These are phyloP conservation scores for Wickerhamomyces sp. DNA, from an alignment of 1,139 yeast species.

Conservation along the genomic window DNA sequence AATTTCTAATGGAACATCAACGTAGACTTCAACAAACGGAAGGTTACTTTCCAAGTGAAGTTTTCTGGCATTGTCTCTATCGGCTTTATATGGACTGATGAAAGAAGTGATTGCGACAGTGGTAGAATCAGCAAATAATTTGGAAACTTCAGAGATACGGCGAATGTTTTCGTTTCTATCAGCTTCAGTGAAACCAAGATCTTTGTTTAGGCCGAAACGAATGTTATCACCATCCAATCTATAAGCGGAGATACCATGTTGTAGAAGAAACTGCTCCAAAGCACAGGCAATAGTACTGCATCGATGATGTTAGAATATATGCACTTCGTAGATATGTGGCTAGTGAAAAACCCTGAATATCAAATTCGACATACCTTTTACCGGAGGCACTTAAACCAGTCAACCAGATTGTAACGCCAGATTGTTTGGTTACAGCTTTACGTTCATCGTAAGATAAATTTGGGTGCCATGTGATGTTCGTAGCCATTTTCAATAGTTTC, in stretches of 20 bases:
- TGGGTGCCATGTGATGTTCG: slow-evolving; percentile 94
- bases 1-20: slow-evolving; percentile 87
- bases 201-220: slow-evolving; percentile 91
- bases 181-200: slow-evolving; percentile 83
- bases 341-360: slow-evolving; percentile 6
- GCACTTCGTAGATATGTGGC: too few species aligned
- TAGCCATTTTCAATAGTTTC: slow-evolving; percentile 76
- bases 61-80: slow-evolving; percentile 80
- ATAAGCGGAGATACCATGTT: slow-evolving; percentile 65
- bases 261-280: slow-evolving; percentile 73
- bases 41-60: slow-evolving; percentile 70
- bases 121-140: slow-evolving; percentile 87
- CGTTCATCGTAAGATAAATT: slow-evolving; percentile 85
- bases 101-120: slow-evolving; percentile 82
- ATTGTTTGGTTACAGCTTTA: slow-evolving; percentile 62
- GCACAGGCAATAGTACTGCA: slow-evolving; percentile 86
- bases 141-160: slow-evolving; percentile 90
- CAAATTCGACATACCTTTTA: slow-evolving; percentile 50
- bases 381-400: slow-evolving; percentile 96
- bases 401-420: slow-evolving; percentile 89
- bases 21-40: slow-evolving; percentile 85
- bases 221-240: slow-evolving; percentile 94
- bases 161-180: slow-evolving; percentile 94
- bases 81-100: slow-evolving; percentile 84
- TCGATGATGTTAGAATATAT: too few species aligned